Base-by-base conservation (phyloP, 2,329 filamentous ascomycete genomes). In the Raffaelea albimanens region DNA sequence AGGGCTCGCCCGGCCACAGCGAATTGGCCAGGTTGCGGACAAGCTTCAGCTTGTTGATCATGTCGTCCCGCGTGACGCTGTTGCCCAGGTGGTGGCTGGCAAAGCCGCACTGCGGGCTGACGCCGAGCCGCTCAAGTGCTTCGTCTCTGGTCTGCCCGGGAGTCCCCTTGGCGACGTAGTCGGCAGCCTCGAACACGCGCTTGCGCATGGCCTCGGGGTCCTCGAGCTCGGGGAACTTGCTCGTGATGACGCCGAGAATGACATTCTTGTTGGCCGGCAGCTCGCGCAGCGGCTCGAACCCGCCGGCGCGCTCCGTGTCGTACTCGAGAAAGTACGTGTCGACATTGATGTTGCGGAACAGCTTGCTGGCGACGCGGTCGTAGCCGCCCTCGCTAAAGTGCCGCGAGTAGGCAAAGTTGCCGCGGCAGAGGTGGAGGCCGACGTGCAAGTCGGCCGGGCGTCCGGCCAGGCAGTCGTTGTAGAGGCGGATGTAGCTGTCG, bases 51-150 rank as follows among this genome's bases (percentile, higher is more conserved):
- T 87, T 87, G 57, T 73, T 76, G 63, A 80, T 72, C 83, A 87
- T 87, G 56, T 80, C 82, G 33, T 83, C 73, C 57, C 75, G 73
- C 2, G 75, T 77, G 56, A 87, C 73, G 34, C 75, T 71, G 58
- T 87, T 85, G 1, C 82, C 83, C 53, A 82, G 71, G 16, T 78
- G 74, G 56, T 86, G 82, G 56, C 79, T 85, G 3, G 83, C 83
- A 60, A 84, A 83, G 1, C 80, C 81, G 59, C 80, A 84, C 66
- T 86, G 82, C 3, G 82, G 82, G 59, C 78, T 83, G 23, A 85
- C 77, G 40, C 80, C 79, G 22, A 87, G 68, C 53, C 78, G 74
- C 58, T 78, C 67, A 46, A 87, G 65, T 1, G 79, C 82, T 58
- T 85, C 72, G 56, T 83, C 73, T n/a, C 73, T 68, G 7, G 68